Evolutionary conservation across 768 basidiomycete genomes (phyloP).

Genomic region (Amanita brunnescens): DNA sequence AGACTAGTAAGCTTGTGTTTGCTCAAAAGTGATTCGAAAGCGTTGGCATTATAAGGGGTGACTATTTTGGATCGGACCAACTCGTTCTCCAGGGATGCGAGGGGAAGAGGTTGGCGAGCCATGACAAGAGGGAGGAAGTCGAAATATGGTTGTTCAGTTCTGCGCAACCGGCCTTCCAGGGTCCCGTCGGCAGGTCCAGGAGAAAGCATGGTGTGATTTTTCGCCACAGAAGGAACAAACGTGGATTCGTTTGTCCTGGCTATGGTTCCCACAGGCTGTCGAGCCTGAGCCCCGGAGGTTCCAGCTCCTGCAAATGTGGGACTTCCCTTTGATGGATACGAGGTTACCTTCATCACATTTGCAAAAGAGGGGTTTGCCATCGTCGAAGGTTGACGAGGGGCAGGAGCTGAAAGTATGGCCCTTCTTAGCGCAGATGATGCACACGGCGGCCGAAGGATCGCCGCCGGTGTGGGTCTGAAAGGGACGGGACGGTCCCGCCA

Average conservation of each 20-base stretch:
- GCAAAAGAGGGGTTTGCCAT: not conserved
- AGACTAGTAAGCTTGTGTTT: slow-evolving; percentile 2
- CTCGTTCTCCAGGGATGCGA: not conserved
- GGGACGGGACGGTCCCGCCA: not conserved
- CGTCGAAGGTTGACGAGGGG: not conserved
- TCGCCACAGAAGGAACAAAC: slow-evolving; percentile 8
- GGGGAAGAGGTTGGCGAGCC: not conserved
- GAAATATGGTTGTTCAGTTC: not conserved
- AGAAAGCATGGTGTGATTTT: slow-evolving; percentile 5
- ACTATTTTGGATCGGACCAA: slow-evolving; percentile 4
- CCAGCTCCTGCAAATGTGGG: slow-evolving; percentile 8
- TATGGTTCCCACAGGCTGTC: not conserved
- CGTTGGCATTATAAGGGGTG: slow-evolving; percentile 12
- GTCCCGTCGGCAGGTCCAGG: slow-evolving; percentile 1
- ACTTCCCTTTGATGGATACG: not conserved
- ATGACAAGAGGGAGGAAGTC: not conserved
- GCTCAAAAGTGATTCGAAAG: slow-evolving; percentile 9
- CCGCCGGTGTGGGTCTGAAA: slow-evolving; percentile 8
- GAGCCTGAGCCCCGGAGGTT: slow-evolving; percentile 4
- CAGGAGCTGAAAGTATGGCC: slow-evolving; percentile 7
- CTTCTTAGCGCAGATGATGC: slow-evolving; percentile 9
- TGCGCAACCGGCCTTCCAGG: not conserved
- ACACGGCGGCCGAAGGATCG: slow-evolving; percentile 5
- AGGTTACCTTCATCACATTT: not conserved
- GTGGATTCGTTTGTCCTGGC: slow-evolving; percentile 1